Base-by-base conservation (phyloP, 495 filamentous ascomycete genomes). In the Aspergillus kassunensis region DNA sequence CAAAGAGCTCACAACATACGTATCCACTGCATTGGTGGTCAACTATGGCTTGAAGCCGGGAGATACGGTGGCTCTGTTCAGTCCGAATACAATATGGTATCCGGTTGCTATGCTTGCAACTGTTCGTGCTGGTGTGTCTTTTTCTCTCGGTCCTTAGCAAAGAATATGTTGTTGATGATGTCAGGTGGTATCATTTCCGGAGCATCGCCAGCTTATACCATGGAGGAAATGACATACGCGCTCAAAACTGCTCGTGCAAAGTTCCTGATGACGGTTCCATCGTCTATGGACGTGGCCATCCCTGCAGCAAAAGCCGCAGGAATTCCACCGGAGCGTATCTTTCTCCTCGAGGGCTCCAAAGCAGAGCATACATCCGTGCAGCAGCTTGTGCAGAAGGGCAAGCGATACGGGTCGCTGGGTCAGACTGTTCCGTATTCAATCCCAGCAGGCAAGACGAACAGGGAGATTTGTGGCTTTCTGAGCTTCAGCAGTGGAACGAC, bases 141-240 rank as follows among this genome's bases (percentile, higher is more conserved):
- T 27, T 33, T 19, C 30, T 0, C 25, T 12, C 18, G 9, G 29
- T 19, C 6, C 15, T 40, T 2, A 16, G 3, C 39, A 15, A 41
- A 33, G 27, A 11, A 10, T 36, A 25, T 7, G 23, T 6, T 44
- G 13, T 16, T 44, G 41, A 44, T 13, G 11, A 18, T 23, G 12
- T 13, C 33, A 72, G 78, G 62, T 2, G 80, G 75, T 5, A 64
- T 79, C 9, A 73, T 83, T 0, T 79, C 78, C 0, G 80, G 80
- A 6, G 79, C 80, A 2, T 77, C 71, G 0, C 82, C 82, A 0
- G 80, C 77, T 3, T 85, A 84, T 50, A 82, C 79, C 30, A 61
- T 81, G 15, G 80, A 83, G 19, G 81, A 86, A 52, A 84, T 84
- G 80, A 73, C 74, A 1, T 81, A 83, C 60, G 79, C 80, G 4